Percentiles rank a stretch among this genome's conserved stretches.
phyloP scores from a whole-genome alignment of 371 early-diverging fungal genomes.

The Coemansia sp. region DNA sequence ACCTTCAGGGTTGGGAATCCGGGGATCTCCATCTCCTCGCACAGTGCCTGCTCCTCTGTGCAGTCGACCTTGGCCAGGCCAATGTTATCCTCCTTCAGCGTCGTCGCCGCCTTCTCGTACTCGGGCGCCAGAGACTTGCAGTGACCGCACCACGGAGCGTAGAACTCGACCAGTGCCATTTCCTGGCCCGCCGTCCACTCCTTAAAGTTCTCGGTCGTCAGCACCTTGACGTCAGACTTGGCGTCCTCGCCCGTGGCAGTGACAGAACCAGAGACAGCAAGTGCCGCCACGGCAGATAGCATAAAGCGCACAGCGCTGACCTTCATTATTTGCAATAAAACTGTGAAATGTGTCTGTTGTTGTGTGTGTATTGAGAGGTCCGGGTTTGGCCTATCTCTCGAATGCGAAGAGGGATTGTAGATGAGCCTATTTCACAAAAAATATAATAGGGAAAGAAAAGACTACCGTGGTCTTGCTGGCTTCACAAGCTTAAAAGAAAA shows the following conservation, averaged over 20 bases:
- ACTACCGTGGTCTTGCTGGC: neutral
- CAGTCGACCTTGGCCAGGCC: slow-evolving; percentile 94
- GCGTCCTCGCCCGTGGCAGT: slow-evolving; percentile 12
- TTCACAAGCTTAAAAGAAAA: neutral
- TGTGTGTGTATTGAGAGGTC: slow-evolving; percentile 4
- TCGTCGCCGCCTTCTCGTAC: slow-evolving; percentile 84
- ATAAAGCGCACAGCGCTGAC: slow-evolving; percentile 48
- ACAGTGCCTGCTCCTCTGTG: slow-evolving; percentile 78
- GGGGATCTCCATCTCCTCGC: slow-evolving; percentile 72
- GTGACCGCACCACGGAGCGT: slow-evolving; percentile 95
- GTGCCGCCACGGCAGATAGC: slow-evolving; percentile 44
- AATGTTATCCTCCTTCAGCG: slow-evolving; percentile 68
- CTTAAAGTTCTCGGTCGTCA: slow-evolving; percentile 68
- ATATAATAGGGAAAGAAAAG: neutral
- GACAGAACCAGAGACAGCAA: slow-evolving; percentile 24
- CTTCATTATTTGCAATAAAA: slow-evolving; percentile 26
- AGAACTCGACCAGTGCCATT: slow-evolving; percentile 89
- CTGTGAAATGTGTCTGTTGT: neutral
- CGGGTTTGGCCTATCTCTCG: neutral
- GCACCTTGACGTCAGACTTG: slow-evolving; percentile 45
- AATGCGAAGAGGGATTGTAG: neutral
- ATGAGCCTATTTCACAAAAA: slow-evolving; percentile 5
- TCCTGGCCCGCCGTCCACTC: slow-evolving; percentile 61
- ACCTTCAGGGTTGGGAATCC: slow-evolving; percentile 96
- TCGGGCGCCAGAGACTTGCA: slow-evolving; percentile 91